phyloP scores from a whole-genome alignment of 2,329 filamentous ascomycete genomes.

The Epicoccum nigrum region DNA sequence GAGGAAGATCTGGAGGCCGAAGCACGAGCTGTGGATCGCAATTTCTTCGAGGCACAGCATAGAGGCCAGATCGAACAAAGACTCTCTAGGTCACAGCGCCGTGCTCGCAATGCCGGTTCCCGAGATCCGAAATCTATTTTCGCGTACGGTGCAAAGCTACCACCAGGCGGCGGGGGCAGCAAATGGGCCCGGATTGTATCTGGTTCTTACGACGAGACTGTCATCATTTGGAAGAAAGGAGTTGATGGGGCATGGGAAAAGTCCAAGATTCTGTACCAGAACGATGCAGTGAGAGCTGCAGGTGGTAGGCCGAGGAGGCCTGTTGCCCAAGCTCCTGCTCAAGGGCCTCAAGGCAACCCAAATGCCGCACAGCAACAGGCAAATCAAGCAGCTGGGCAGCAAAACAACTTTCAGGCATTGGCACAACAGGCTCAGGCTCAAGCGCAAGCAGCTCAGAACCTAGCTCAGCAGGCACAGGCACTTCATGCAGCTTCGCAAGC shows the following conservation, averaged over 20 bases:
- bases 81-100: conserved; percentile 43
- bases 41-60: conserved; percentile 68
- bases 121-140: conserved; percentile 76
- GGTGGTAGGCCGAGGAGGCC: conserved; percentile 49
- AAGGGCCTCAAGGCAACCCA: conserved; percentile 20
- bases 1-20: conserved; percentile 74
- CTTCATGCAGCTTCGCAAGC: conserved; percentile 44
- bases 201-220: conserved; percentile 92
- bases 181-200: conserved; percentile 94
- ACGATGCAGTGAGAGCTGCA: conserved; percentile 64
- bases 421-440: conserved; percentile 47
- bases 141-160: conserved; percentile 82
- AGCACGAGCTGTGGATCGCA: conserved; percentile 73
- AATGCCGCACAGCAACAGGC: conserved; percentile 27
- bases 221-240: conserved; percentile 93
- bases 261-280: conserved; percentile 75
- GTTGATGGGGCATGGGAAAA: conserved; percentile 84
- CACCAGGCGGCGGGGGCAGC: conserved; percentile 87
- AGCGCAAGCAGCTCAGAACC: conserved; percentile 42
- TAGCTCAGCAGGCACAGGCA: conserved; percentile 44
- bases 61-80: conserved; percentile 50
- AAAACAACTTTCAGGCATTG: conserved; percentile 41
- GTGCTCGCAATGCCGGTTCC: conserved; percentile 70
- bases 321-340: conserved; percentile 27
- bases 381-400: conserved; percentile 16